phyloP scores from a whole-genome alignment of 805 yeast genomes.

The Saccharomycopsis schoenii region DNA sequence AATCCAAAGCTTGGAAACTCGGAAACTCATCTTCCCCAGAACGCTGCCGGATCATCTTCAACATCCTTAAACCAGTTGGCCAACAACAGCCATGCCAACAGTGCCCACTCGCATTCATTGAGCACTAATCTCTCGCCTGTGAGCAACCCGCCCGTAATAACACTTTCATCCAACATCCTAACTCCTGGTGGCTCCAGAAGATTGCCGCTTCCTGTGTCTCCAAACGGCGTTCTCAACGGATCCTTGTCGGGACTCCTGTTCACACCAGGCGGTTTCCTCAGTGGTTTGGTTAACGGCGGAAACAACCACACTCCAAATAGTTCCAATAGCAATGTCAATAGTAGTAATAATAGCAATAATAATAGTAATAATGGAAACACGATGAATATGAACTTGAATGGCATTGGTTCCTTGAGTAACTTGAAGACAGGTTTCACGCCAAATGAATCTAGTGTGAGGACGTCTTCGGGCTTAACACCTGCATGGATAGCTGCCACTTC shows the following conservation, averaged over 20 bases:
- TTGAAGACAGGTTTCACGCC: slow-evolving; percentile 24
- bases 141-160: slow-evolving; percentile 20
- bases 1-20: not conserved
- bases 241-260: not conserved
- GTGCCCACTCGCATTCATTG: not conserved
- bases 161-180: slow-evolving; percentile 37
- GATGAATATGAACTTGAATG: not conserved
- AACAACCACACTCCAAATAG: not conserved
- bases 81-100: not conserved
- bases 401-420: not conserved
- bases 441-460: slow-evolving; percentile 50
- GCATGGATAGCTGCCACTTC: slow-evolving; percentile 2
- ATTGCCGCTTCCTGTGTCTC: slow-evolving; percentile 35
- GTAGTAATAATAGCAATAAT: not conserved
- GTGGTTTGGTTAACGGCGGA: not conserved
- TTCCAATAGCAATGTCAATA: not conserved
- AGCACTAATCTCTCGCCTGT: slow-evolving; percentile 11
- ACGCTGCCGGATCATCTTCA: not conserved
- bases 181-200: slow-evolving; percentile 52
- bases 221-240: not conserved
- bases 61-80: not conserved
- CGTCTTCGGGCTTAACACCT: not conserved
- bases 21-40: not conserved
- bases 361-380: not conserved
- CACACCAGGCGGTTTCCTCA: slow-evolving; percentile 1